Evolutionary conservation across 176 grass and related monocot species (phyloP).

Genomic region (Lolium rigidum): DNA sequence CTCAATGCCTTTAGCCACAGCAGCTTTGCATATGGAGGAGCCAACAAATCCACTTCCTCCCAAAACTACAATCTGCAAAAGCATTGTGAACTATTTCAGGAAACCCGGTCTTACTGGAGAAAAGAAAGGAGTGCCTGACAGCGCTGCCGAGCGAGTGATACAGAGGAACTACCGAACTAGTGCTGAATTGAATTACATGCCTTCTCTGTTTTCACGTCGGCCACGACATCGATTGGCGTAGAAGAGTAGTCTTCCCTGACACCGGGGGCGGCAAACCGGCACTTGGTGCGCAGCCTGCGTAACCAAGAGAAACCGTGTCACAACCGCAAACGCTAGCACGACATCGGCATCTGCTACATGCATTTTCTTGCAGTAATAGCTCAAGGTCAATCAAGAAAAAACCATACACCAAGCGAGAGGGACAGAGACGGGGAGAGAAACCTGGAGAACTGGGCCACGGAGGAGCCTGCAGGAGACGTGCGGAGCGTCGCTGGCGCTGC

Average conservation of each 20-base stretch:
- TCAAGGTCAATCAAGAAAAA: neutral
- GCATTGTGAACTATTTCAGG: conserved; percentile 26
- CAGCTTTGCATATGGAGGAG: conserved; percentile 91
- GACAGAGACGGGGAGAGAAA: neutral
- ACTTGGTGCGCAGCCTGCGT: conserved; percentile 57
- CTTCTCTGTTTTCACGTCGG: conserved; percentile 90
- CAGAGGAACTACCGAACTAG: neutral
- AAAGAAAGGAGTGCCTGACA: neutral
- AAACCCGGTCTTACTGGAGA: neutral
- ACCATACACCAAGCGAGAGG: neutral
- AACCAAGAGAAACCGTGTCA: conserved; percentile 25
- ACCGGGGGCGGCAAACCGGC: conserved; percentile 60
- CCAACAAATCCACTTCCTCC: conserved; percentile 94
- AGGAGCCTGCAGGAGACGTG: neutral
- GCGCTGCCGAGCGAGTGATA: neutral
- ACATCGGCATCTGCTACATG: neutral
- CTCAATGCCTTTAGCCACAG: conserved; percentile 80
- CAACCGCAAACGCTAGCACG: neutral
- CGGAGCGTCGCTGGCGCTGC: neutral
- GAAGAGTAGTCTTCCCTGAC: conserved; percentile 64
- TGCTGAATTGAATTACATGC: conserved; percentile 28
- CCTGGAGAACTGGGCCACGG: conserved; percentile 29
- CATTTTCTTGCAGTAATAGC: conserved; percentile 11
- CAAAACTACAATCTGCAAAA: conserved; percentile 80
- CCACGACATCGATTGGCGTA: conserved; percentile 75